Base-by-base conservation (phyloP, 352 stramenopile genomes). In the Plasmopara muralis region DNA sequence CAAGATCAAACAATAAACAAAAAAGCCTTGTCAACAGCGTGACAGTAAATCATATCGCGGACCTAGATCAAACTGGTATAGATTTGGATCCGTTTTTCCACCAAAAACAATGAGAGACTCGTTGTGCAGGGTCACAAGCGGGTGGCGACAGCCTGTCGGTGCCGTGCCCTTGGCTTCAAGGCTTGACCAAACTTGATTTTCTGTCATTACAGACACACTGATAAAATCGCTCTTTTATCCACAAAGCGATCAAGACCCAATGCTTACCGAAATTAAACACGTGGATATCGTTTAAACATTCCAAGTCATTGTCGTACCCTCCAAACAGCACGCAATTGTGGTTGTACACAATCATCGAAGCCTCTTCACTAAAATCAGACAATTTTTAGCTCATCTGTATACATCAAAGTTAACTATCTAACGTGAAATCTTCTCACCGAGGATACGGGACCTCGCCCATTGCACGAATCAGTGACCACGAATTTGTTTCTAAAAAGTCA, bases 261-360 rank as follows among this genome's bases (percentile, higher is more conserved):
- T 47, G 25, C 60, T 25, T 50, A 76, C 89, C 76, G 57, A 99
- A 98, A 61, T 98, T 93, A 73, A 98, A 99, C 3, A 98, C 66
- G 66, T 98, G 88, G 2, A 98, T 90, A 59, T 98, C 95, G 35
- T 97, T 96, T 20, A 99, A 70, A 61, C 98, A 95, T 13, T 95
- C 62, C 37, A 70, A 66, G 6, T 95, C 98, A 3, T 95, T 95
- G 61, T 98, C 96, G 68, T 99, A 96, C 13, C 96, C 96, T 13
- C 95, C 95, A 70, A 98, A 98, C 9, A 99, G 68, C 54, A 98
- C 59, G 42, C 80, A 96, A 61, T 85, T 97, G 44, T 85, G 81
- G 47, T 97, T 94, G 61, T 92, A 72, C 47, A 96, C 80, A 15
- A 97, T 77, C 47, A 97, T 83, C 15, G 86, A 96, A 12, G 93